Base-by-base conservation (phyloP, 495 filamentous ascomycete species). In the Penicillium lagena region DNA sequence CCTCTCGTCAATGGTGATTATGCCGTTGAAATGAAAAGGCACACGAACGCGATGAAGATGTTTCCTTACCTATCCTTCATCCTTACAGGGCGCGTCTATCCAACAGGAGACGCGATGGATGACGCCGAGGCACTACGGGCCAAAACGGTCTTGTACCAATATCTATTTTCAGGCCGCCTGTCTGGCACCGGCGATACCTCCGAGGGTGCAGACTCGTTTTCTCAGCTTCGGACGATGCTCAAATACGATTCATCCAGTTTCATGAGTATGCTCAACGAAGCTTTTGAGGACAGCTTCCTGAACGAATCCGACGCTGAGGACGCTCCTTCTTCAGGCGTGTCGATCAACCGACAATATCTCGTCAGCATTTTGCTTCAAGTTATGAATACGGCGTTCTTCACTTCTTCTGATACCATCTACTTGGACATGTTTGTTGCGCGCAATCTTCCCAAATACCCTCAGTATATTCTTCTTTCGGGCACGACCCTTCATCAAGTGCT, bases 351-450 rank as follows among this genome's bases (percentile, higher is more conserved):
- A 27, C 93, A 96, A 64, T 90, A 89, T 58, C 75, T 98, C 42
- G 77, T 95, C 46, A 91, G 82, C 39, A 93, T 96, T 34, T 63
- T 98, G 41, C 73, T 95, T 22, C 89, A 95, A 57, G 81, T 96
- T 22, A 93, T 97, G 87, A 81, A 79, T 40, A 62, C 79, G 9
- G 57, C 71, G 12, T 79, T 81, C 9, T 96, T 94, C 56, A 74
- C 78, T 4, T 55, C 79, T n/a, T 78, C 85, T 46, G 88, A 96
- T 62, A 89, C 85, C 22, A 87, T 98, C 45, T 97, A 94, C 62
- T 76, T 98, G 30, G 85, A 98, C 60, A 98, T 98, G 88, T 97
- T 98, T 58, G 81, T 97, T 60, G 91, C 93, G 36, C 84, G 93
- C 45, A 98, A 95, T 54, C 75, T 97, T 12, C 88, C 93, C 2